Evolutionary conservation across 352 stramenopile genomes (phyloP).

Genomic region (Globisporangium cederbergense): DNA sequence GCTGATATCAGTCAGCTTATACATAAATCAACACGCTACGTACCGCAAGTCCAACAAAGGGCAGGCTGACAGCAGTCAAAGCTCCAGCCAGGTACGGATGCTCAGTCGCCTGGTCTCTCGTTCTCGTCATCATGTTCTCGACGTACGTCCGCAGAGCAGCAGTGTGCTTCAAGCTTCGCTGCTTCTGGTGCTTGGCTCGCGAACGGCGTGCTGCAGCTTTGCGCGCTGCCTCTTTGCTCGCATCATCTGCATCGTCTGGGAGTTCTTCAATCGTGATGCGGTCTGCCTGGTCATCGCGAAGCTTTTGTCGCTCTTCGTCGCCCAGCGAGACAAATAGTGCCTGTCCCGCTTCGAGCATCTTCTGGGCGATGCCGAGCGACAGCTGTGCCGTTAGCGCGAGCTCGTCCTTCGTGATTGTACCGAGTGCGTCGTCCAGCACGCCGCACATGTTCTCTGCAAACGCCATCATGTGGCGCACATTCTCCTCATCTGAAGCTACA

Average conservation of each 20-base stretch:
- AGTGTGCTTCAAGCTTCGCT: slow-evolving; percentile 30
- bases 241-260: slow-evolving; percentile 27
- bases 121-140: slow-evolving; percentile 35
- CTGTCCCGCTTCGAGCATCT: slow-evolving; percentile 63
- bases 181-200: slow-evolving; percentile 17
- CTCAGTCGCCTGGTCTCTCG: slow-evolving; percentile 36
- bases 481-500: slow-evolving; percentile 49
- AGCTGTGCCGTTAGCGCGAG: slow-evolving; percentile 62
- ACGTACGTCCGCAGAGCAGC: slow-evolving; percentile 47
- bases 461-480: slow-evolving; percentile 68
- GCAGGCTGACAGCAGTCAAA: slow-evolving; percentile 54
- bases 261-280: slow-evolving; percentile 79
- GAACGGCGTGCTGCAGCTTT: not conserved
- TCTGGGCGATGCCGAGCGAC: slow-evolving; percentile 71
- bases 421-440: slow-evolving; percentile 69
- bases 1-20: not conserved
- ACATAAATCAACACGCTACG: slow-evolving; percentile 8
- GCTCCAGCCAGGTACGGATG: slow-evolving; percentile 63
- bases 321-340: slow-evolving; percentile 68
- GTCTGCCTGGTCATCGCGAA: slow-evolving; percentile 32
- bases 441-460: slow-evolving; percentile 74
- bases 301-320: slow-evolving; percentile 52
- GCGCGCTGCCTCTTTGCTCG: slow-evolving; percentile 10
- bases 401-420: slow-evolving; percentile 73
- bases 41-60: slow-evolving; percentile 78